phyloP scores from a whole-genome alignment of 495 filamentous ascomycete species.

The Aspergillus sclerotiicarbonarius region DNA sequence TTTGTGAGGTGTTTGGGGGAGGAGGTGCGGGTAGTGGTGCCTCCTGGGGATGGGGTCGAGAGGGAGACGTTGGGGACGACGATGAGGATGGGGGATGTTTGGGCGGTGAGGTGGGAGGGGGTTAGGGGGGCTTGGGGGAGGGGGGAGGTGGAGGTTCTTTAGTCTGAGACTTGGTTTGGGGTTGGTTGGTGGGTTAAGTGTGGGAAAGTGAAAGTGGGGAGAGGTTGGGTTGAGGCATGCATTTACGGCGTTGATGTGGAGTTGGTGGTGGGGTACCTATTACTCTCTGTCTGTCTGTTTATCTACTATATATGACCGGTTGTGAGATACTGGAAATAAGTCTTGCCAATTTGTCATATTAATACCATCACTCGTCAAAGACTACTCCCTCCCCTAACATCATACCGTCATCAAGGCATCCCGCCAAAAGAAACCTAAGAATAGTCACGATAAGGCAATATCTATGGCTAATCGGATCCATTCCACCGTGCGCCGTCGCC shows the following conservation, averaged over 20 bases:
- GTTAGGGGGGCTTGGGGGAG: slow-evolving; percentile 67
- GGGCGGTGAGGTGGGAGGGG: slow-evolving; percentile 83
- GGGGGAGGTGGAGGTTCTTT: slow-evolving; percentile 83
- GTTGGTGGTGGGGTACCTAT: slow-evolving; percentile 1
- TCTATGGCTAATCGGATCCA: background rate
- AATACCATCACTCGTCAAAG: background rate
- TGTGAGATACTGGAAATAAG: background rate
- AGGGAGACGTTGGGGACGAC: slow-evolving; percentile 53
- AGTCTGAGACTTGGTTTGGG: slow-evolving; percentile 21
- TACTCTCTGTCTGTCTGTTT: background rate
- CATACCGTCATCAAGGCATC: no score
- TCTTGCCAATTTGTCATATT: background rate
- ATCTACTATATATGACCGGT: background rate
- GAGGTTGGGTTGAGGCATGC: background rate
- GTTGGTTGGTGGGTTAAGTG: background rate
- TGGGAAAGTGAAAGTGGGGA: background rate
- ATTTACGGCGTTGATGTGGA: slow-evolving; percentile 7
- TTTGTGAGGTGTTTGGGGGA: slow-evolving; percentile 74
- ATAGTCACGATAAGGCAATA: background rate
- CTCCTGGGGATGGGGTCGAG: slow-evolving; percentile 55
- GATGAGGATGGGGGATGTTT: slow-evolving; percentile 77
- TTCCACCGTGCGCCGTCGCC: slow-evolving; percentile 10
- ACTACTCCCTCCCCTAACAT: no score
- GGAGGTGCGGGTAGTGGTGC: slow-evolving; percentile 52
- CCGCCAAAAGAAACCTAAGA: background rate